A percentile compares a stretch with the other conserved stretches of the same genome.
Evolutionary conservation across 129 eudicot species (phyloP).

Genomic region (Escallonia rubra): DNA sequence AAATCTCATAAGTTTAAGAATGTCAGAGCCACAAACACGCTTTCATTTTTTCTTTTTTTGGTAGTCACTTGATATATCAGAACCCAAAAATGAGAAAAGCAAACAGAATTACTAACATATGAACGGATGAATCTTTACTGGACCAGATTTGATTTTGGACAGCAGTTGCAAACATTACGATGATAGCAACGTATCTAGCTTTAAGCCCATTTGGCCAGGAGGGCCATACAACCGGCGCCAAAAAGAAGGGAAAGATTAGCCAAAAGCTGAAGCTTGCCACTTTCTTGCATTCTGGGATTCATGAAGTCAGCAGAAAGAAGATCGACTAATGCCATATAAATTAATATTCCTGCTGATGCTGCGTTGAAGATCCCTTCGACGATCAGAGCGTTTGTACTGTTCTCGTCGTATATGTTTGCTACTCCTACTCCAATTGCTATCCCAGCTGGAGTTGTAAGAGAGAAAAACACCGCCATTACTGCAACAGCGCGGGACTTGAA

Average conservation of each 20-base stretch:
- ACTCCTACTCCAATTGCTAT: conserved; percentile 5
- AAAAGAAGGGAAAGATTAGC: conserved; percentile 9
- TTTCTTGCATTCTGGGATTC: conserved; percentile 5
- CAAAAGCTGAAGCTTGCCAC: background rate
- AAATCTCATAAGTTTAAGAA: too few relatives aligned
- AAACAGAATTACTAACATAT: too few relatives aligned
- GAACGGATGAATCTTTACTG: too few relatives aligned
- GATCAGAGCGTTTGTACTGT: background rate
- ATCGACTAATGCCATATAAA: conserved; percentile 13
- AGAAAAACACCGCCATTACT: conserved; percentile 3
- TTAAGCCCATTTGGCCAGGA: conserved; percentile 15
- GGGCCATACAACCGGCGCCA: conserved; percentile 11
- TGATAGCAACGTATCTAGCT: too few relatives aligned
- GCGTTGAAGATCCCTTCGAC: conserved; percentile 8
- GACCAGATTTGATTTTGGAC: too few relatives aligned
- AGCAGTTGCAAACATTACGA: too few relatives aligned
- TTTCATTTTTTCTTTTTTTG: too few relatives aligned
- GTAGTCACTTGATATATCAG: too few relatives aligned
- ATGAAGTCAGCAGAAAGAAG: conserved; percentile 8
- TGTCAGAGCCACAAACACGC: too few relatives aligned
- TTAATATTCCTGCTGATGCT: conserved; percentile 13
- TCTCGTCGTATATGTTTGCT: background rate
- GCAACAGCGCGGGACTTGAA: background rate
- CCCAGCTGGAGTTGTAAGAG: conserved; percentile 8
- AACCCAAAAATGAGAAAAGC: too few relatives aligned